Evolutionary conservation across 2,329 filamentous ascomycete species (phyloP).

Genomic region (Cercospora sp.): DNA sequence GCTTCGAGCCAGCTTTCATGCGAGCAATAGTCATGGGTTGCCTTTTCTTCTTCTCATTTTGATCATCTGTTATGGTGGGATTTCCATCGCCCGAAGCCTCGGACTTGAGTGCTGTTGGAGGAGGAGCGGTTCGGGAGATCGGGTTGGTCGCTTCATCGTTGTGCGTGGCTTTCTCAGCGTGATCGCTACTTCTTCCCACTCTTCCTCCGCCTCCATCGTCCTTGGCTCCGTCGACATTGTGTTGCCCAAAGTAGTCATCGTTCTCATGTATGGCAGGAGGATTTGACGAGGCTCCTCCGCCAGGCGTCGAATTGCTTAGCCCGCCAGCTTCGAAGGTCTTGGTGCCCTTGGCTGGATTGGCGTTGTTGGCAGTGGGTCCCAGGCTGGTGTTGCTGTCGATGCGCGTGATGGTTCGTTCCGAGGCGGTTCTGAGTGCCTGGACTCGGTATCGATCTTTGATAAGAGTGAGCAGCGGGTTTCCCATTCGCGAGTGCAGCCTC

Average conservation of each 20-base stretch:
- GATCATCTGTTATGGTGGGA: slow-evolving; percentile 52
- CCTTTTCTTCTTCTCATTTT: slow-evolving; percentile 39
- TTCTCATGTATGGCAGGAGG: slow-evolving; percentile 22
- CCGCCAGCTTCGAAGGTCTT: slow-evolving; percentile 37
- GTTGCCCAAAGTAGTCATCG: slow-evolving; percentile 20
- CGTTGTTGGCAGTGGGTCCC: slow-evolving; percentile 2
- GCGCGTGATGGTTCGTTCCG: slow-evolving; percentile 18
- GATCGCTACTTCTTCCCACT: slow-evolving; percentile 13
- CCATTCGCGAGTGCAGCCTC: slow-evolving; percentile 21
- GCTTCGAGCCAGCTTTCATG: slow-evolving; percentile 52
- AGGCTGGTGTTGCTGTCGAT: slow-evolving; percentile 15
- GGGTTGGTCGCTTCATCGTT: slow-evolving; percentile 28
- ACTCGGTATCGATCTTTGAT: slow-evolving; percentile 22
- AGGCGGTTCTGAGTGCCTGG: slow-evolving; percentile 19
- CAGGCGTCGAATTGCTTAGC: slow-evolving; percentile 32
- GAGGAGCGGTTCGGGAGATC: slow-evolving; percentile 30
- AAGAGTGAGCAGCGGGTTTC: slow-evolving; percentile 22
- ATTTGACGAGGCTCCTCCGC: slow-evolving; percentile 32
- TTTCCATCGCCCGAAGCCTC: slow-evolving; percentile 53
- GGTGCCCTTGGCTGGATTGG: slow-evolving; percentile 24
- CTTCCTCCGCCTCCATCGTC: slow-evolving; percentile 22
- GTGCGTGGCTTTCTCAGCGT: slow-evolving; percentile 32
- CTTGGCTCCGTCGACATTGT: slow-evolving; percentile 36
- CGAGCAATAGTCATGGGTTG: slow-evolving; percentile 50
- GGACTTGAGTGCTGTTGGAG: slow-evolving; percentile 48